Conservation (phyloP, 2,329 filamentous ascomycete genomes). For the Colletotrichum cuscutae region DNA sequence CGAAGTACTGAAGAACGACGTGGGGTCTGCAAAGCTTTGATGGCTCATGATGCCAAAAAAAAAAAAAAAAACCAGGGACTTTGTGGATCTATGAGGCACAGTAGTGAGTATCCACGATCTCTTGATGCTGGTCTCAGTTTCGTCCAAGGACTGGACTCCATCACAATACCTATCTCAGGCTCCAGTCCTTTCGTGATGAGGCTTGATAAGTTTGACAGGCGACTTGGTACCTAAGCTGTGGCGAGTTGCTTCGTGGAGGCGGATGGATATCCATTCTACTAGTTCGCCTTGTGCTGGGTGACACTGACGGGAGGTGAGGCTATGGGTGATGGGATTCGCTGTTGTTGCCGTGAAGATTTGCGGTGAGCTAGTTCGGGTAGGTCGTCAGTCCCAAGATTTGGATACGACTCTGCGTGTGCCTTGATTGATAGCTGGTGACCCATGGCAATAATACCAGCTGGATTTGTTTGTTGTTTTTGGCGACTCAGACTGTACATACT, state of each 20-base stretch:
- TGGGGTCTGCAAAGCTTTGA: background rate
- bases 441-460: background rate
- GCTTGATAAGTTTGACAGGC: background rate
- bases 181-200: background rate
- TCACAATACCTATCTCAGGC: background rate
- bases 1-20: background rate
- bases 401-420: constrained; percentile 1
- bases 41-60: background rate
- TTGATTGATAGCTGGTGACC: background rate
- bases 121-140: background rate
- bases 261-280: background rate
- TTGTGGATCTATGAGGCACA: background rate
- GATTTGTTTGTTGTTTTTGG: background rate
- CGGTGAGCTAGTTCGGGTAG: constrained; percentile 17
- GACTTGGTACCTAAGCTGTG: background rate
- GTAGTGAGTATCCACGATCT: background rate
- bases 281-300: background rate
- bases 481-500: background rate
- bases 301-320: background rate
- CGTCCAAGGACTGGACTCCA: background rate
- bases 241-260: background rate
- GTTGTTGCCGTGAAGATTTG: constrained; percentile 2
- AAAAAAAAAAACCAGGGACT: background rate
- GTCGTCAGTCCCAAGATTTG: background rate
- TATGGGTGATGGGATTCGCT: background rate